phyloP scores from a whole-genome alignment of 352 stramenopile species.

The Aphanomyces astaci region DNA sequence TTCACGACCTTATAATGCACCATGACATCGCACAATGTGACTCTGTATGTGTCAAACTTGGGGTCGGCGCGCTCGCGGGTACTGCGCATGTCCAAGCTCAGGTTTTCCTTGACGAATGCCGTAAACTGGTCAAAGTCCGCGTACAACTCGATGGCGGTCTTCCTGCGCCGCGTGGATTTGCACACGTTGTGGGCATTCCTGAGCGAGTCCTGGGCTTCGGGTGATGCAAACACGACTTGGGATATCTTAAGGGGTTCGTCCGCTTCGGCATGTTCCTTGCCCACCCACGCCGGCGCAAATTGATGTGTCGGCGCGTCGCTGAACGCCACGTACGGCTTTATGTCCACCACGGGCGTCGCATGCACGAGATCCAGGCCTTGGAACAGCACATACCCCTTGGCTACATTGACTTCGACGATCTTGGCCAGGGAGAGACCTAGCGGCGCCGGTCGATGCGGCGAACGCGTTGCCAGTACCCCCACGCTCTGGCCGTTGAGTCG shows the following conservation, averaged over 20 bases:
- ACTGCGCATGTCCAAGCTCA: conserved; percentile 15
- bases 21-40: conserved; percentile 17
- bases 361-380: conserved; percentile 90
- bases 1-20: background rate
- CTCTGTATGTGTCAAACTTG: conserved; percentile 17
- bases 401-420: conserved; percentile 56
- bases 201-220: background rate
- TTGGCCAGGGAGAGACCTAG: conserved; percentile 89
- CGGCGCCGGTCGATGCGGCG: conserved; percentile 94
- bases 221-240: background rate
- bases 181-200: background rate
- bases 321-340: conserved; percentile 94
- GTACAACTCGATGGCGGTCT: conserved; percentile 11
- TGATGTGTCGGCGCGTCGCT: conserved; percentile 6
- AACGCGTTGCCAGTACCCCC: conserved; percentile 94
- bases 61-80: conserved; percentile 19
- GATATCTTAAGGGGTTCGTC: conserved; percentile 19
- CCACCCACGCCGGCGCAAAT: conserved; percentile 2
- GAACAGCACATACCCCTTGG: conserved; percentile 42
- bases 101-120: conserved; percentile 15
- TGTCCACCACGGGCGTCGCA: conserved; percentile 95
- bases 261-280: conserved; percentile 19
- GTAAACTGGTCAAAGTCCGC: background rate
- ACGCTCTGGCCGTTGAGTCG: conserved; percentile 31
- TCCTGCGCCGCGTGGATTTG: background rate